Conservation (phyloP, 75 land plant genomes). For the Ceratopteris richardii region DNA sequence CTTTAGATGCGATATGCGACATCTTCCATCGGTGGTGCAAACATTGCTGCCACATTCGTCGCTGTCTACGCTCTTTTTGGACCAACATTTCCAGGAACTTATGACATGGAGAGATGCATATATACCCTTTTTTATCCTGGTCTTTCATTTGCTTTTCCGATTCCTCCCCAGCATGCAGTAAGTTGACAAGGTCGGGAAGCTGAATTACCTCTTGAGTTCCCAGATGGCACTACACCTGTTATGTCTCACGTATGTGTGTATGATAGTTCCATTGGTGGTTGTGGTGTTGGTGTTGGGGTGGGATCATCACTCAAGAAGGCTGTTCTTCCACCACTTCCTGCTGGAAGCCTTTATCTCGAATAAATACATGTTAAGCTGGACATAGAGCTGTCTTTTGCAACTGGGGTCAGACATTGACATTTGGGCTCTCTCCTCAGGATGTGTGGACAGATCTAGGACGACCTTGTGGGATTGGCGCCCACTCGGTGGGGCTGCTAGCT, state of each 20-base stretch:
- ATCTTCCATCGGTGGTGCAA: conserved; percentile 70
- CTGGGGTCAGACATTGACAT: too few species aligned
- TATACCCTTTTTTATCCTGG: conserved; percentile 88
- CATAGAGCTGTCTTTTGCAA: too few species aligned
- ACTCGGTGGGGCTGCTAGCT: too few species aligned
- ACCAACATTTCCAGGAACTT: conserved; percentile 85
- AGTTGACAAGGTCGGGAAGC: conserved; percentile 74
- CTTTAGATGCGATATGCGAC: conserved; percentile 91
- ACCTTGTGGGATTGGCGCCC: too few species aligned
- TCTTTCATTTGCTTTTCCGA: conserved; percentile 89
- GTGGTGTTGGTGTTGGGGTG: too few species aligned
- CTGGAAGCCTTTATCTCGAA: conserved; percentile 86
- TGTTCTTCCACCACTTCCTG: conserved; percentile 57
- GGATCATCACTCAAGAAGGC: conserved; percentile 73
- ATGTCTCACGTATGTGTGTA: conserved; percentile 80
- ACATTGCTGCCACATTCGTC: conserved; percentile 77
- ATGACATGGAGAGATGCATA: conserved; percentile 72
- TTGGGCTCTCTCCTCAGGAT: too few species aligned
- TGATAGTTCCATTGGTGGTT: conserved; percentile 80
- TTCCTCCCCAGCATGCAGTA: conserved; percentile 64
- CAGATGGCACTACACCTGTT: conserved; percentile 97
- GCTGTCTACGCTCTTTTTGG: conserved; percentile 84
- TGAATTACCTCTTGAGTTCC: conserved; percentile 84
- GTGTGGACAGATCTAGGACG: too few species aligned
- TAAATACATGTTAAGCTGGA: conserved; percentile 91